These are phyloP conservation scores for Salix dunnii DNA, from an alignment of 345 rosid genomes.

Conservation along the genomic window DNA sequence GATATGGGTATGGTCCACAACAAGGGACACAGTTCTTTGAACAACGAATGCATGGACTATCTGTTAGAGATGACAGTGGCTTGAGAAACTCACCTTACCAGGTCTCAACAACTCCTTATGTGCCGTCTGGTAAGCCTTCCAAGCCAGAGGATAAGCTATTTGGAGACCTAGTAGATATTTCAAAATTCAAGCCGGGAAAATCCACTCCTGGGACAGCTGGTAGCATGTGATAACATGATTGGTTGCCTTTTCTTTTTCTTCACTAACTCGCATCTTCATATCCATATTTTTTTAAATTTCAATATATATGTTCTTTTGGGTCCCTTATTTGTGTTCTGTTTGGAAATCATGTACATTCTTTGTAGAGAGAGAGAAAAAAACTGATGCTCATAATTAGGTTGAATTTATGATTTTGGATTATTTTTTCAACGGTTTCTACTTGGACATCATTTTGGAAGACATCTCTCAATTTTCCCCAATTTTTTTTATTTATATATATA, in stretches of 20 bases:
- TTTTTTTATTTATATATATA: no score
- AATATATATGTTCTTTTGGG: constrained; percentile 24
- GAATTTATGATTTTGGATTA: constrained; percentile 1
- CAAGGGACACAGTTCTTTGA: constrained; percentile 59
- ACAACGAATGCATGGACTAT: constrained; percentile 63
- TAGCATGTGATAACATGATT: constrained; percentile 54
- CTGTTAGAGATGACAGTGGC: constrained; percentile 21
- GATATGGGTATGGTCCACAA: constrained; percentile 69
- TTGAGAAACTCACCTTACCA: constrained; percentile 42
- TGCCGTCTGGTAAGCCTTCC: constrained; percentile 49
- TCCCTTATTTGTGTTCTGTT: constrained; percentile 27
- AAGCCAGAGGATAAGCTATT: constrained; percentile 67
- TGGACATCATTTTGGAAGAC: neutral
- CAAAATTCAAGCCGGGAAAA: constrained; percentile 74
- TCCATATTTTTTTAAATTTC: constrained; percentile 11
- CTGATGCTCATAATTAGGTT: constrained; percentile 4
- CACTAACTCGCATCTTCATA: constrained; percentile 11
- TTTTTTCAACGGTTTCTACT: neutral
- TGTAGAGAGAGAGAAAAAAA: constrained; percentile 35
- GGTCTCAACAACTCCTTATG: constrained; percentile 52
- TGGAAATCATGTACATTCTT: constrained; percentile 48
- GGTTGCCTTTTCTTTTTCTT: neutral
- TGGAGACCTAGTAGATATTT: constrained; percentile 92
- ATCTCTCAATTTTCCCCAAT: neutral
- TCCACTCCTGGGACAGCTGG: constrained; percentile 68